Evolutionary conservation across 805 yeast genomes (phyloP).

Genomic region (Yueomyces sinensis): DNA sequence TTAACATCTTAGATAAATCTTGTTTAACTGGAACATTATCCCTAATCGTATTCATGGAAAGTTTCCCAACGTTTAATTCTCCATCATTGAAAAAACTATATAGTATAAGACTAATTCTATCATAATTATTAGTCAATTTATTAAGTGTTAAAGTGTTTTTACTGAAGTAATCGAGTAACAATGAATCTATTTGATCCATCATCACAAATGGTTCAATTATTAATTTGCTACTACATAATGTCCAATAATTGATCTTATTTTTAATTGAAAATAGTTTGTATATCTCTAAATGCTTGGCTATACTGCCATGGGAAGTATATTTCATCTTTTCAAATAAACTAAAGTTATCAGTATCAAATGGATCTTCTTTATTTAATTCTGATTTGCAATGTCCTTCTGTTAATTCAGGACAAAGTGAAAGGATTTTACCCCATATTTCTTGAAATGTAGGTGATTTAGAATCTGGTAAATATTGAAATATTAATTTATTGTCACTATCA

Average conservation of each 20-base stretch:
- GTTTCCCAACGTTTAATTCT: constrained; percentile 57
- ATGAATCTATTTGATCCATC: constrained; percentile 34
- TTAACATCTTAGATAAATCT: constrained; percentile 24
- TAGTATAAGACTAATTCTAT: constrained; percentile 54
- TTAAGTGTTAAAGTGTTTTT: constrained; percentile 36
- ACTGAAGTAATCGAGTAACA: constrained; percentile 46
- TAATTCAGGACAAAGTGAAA: constrained; percentile 11
- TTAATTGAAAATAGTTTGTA: constrained; percentile 12
- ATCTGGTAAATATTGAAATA: constrained; percentile 18
- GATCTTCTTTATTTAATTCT: too few species aligned
- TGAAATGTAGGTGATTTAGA: constrained; percentile 17
- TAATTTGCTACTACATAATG: constrained; percentile 15
- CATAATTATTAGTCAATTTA: constrained; percentile 56
- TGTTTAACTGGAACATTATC: constrained; percentile 49
- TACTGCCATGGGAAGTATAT: constrained; percentile 3
- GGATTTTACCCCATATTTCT: constrained; percentile 13
- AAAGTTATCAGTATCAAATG: too few species aligned
- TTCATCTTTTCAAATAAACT: neutral
- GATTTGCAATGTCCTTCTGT: too few species aligned
- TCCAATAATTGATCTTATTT: constrained; percentile 16
- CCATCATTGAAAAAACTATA: constrained; percentile 74
- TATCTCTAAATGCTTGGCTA: constrained; percentile 12
- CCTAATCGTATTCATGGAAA: constrained; percentile 40
- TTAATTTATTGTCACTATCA: constrained; percentile 11
- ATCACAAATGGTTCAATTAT: constrained; percentile 46